Conservation (phyloP, 306 rosid species). For the Quercus dentata region DNA sequence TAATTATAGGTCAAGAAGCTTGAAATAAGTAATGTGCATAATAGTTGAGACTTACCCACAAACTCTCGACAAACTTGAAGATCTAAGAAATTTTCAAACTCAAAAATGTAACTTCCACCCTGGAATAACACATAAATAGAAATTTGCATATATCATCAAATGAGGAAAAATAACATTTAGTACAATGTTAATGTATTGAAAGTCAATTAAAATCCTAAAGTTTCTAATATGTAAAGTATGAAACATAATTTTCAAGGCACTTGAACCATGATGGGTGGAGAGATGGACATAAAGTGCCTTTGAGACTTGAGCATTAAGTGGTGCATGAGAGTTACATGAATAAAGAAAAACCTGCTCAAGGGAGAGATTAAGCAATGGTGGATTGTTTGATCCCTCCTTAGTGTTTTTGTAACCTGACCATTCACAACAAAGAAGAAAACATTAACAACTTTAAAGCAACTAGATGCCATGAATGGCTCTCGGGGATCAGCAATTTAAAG, state of each 20-base stretch:
- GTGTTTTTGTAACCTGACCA: constrained; percentile 70
- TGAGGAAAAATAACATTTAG: not conserved
- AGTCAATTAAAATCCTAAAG: not conserved
- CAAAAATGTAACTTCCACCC: constrained; percentile 86
- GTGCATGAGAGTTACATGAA: constrained; percentile 3
- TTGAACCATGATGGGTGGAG: not conserved
- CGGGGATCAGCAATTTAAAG: not conserved
- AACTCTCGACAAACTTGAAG: constrained; percentile 80
- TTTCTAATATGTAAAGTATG: not conserved
- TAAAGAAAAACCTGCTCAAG: constrained; percentile 54
- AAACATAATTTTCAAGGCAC: not conserved
- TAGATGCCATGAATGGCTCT: not conserved
- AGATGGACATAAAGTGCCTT: not conserved
- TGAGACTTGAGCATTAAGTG: not conserved
- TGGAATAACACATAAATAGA: constrained; percentile 28
- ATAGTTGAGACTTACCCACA: constrained; percentile 55
- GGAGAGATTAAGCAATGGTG: constrained; percentile 83
- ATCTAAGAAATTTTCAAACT: constrained; percentile 74
- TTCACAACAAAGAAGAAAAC: constrained; percentile 4
- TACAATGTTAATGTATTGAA: not conserved
- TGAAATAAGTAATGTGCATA: not conserved
- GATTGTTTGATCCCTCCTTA: constrained; percentile 85
- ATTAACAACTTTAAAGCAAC: not conserved
- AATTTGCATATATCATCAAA: not conserved
- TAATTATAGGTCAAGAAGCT: not conserved